Base-by-base conservation (phyloP, 495 filamentous ascomycete genomes). In the Penicillium lividum region DNA sequence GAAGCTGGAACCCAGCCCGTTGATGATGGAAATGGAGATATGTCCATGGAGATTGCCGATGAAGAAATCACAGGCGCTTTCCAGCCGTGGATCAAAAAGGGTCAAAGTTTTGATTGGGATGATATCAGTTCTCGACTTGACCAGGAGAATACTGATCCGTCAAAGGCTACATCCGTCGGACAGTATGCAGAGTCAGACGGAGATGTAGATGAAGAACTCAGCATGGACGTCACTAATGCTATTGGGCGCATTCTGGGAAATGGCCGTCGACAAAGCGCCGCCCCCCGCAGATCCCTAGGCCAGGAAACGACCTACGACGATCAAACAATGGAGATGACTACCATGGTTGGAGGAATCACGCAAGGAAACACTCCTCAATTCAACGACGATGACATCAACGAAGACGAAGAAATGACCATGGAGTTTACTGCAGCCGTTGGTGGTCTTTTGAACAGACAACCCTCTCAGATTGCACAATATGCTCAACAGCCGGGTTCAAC, bases 181-280 rank as follows among this genome's bases (percentile, higher is more conserved):
- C 50, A 60, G 44, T 29, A 36, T 7, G 54, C 53, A 6, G 46
- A 50, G 5, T 61, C 64, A 3, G 65, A 77, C 60, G 64, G 57
- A 16, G 62, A 78, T 15, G 67, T 68, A 18, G 80, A 82, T 38
- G 87, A 89, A 55, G 89, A 91, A 30, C 82, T 91, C 68, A 90
- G 87, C 9, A 92, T 93, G 89, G 92, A 97, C 56, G 84, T 96
- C 49, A 96, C 92, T 1, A 83, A 80, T 56, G 89, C 86, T 11
- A 73, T 97, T 56, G 93, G 93, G n/a, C 82, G 86, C 4, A 97
- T 98, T 50, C 73, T 92, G 29, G 73, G 81, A n/a, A 77, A 79
- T 30, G 67, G 62, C 31, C 66, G 58, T 46, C 68, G 71, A 30
- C 63, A 73, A 58, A 77, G 72, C 47, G 53, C 57, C 15, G 55